phyloP scores from a whole-genome alignment of 2,329 filamentous ascomycete genomes.

The Arthrobotrys conoides region DNA sequence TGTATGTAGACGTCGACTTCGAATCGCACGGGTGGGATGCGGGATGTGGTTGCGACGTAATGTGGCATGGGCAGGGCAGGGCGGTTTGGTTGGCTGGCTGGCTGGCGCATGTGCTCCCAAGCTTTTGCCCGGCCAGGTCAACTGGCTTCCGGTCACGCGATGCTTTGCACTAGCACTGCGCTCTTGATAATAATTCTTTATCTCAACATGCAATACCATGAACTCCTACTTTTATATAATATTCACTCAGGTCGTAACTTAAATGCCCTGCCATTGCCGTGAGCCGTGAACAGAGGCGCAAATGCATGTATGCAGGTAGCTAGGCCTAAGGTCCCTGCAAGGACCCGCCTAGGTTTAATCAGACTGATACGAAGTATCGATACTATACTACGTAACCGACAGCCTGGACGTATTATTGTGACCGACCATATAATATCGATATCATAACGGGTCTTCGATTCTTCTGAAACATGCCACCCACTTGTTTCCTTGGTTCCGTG shows the following conservation, averaged over 20 bases:
- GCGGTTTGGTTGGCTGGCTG: slow-evolving; percentile 20
- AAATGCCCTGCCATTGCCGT: too few relatives aligned
- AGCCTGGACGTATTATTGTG: neutral
- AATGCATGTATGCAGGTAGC: neutral
- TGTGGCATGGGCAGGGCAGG: slow-evolving; percentile 21
- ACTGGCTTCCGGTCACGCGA: slow-evolving; percentile 42
- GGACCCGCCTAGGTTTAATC: slow-evolving; percentile 26
- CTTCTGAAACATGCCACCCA: slow-evolving; percentile 90
- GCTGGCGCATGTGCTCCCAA: slow-evolving; percentile 37
- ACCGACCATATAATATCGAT: slow-evolving; percentile 63
- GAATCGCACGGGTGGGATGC: neutral
- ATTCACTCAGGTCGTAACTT: neutral
- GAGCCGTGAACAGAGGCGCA: too few relatives aligned
- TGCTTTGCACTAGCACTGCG: slow-evolving; percentile 17
- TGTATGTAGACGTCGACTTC: neutral
- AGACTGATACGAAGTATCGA: too few relatives aligned
- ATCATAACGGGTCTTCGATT: slow-evolving; percentile 83
- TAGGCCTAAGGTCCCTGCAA: slow-evolving; percentile 14
- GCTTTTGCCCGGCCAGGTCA: slow-evolving; percentile 19
- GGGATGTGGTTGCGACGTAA: slow-evolving; percentile 30
- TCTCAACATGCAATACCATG: neutral
- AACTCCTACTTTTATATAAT: too few relatives aligned
- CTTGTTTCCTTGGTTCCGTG: slow-evolving; percentile 89
- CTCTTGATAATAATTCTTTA: neutral
- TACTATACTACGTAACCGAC: neutral